A percentile compares a stretch with the other conserved stretches of the same genome.
phyloP scores from a whole-genome alignment of 164 flowering plant species.

The Sedum album region DNA sequence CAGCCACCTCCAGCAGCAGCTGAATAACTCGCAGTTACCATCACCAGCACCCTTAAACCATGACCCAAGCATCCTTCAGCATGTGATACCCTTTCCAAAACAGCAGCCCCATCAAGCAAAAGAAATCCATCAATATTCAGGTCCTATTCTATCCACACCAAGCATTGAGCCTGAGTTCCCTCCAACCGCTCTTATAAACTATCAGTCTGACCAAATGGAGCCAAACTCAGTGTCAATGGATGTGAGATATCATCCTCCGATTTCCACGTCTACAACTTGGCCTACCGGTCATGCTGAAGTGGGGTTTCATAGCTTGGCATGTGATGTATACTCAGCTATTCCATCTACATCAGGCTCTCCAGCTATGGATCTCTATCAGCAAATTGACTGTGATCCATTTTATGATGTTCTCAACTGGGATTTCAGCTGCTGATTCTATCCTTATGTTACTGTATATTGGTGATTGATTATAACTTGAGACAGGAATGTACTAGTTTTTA shows the following conservation, averaged over 20 bases:
- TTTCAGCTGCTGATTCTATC: neutral
- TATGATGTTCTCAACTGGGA: neutral
- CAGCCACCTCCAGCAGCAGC: constrained; percentile 1
- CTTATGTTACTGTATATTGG: too few species aligned
- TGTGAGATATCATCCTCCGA: neutral
- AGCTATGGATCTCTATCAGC: neutral
- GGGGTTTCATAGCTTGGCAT: neutral
- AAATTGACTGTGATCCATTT: neutral
- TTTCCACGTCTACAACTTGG: neutral
- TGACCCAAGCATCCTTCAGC: neutral
- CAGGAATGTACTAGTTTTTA: too few species aligned
- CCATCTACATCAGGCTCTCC: neutral
- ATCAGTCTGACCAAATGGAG: neutral
- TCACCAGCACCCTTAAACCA: neutral
- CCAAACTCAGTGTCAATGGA: neutral
- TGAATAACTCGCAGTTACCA: neutral
- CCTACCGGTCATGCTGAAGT: neutral
- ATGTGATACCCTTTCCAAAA: neutral
- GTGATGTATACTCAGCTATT: neutral
- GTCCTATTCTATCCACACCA: neutral
- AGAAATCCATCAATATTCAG: neutral
- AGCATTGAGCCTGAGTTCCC: neutral
- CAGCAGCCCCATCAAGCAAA: neutral
- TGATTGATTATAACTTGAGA: too few species aligned
- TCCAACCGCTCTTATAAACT: neutral